Percentiles rank a stretch among this genome's conserved stretches.
These are phyloP conservation scores for Peniophora sp. DNA, from an alignment of 1,284 basidiomycete genomes.

Conservation along the genomic window DNA sequence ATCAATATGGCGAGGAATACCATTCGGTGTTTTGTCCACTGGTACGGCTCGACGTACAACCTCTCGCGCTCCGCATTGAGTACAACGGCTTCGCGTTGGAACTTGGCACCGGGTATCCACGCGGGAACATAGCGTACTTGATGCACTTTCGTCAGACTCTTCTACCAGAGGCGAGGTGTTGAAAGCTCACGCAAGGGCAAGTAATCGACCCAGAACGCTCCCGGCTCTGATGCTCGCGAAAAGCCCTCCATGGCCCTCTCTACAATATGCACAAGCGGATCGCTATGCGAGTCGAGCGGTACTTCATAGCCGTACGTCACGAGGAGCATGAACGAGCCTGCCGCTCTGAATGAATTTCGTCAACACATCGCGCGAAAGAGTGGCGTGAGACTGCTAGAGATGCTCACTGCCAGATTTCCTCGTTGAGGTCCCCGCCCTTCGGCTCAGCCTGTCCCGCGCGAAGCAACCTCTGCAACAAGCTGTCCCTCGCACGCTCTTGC, in stretches of 20 bases:
- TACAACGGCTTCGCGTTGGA: conserved; percentile 19
- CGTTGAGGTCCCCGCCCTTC: conserved; percentile 16
- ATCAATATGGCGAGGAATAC: conserved; percentile 12
- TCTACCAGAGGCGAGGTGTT: background rate
- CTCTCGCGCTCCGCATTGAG: conserved; percentile 23
- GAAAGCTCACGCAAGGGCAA: conserved; percentile 19
- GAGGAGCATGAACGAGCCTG: conserved; percentile 27
- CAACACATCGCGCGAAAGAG: too few relatives aligned
- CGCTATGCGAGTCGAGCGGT: conserved; percentile 11
- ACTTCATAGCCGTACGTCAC: conserved; percentile 32
- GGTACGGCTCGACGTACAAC: conserved; percentile 25
- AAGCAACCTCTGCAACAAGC: conserved; percentile 24
- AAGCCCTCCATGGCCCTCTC: conserved; percentile 35
- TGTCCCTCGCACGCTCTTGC: conserved; percentile 21
- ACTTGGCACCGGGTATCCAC: conserved; percentile 28
- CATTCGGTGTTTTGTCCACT: conserved; percentile 23
- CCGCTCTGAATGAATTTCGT: conserved; percentile 18
- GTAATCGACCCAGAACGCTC: conserved; percentile 29
- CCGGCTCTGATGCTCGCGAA: conserved; percentile 27
- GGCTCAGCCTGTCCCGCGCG: conserved; percentile 12
- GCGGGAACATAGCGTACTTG: conserved; percentile 25
- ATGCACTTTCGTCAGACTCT: conserved; percentile 3
- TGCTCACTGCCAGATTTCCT: conserved; percentile 23
- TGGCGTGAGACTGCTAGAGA: conserved; percentile 2
- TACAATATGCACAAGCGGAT: conserved; percentile 30